Evolutionary conservation across 306 rosid species (phyloP).

Genomic region (Boehmeria nivea): DNA sequence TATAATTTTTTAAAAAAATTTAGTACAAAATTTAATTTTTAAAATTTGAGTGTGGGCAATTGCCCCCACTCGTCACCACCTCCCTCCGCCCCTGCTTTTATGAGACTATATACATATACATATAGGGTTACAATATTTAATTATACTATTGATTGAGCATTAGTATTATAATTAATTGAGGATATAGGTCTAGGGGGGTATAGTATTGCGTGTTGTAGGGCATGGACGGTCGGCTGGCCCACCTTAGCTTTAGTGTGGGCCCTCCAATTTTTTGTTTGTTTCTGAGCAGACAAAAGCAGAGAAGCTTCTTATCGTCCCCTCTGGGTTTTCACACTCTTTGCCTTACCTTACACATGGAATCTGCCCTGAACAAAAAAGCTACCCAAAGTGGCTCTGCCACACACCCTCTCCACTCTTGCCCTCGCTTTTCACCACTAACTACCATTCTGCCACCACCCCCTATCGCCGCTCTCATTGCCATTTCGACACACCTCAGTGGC

Average conservation of each 20-base stretch:
- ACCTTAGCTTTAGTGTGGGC: slow-evolving; percentile 39
- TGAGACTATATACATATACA: too few species aligned
- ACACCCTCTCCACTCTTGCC: slow-evolving; percentile 16
- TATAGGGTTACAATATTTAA: too few species aligned
- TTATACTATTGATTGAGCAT: too few species aligned
- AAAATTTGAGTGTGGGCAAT: too few species aligned
- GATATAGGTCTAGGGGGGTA: slow-evolving; percentile 9
- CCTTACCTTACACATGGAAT: slow-evolving; percentile 59
- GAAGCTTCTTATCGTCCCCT: slow-evolving; percentile 85
- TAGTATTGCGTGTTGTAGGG: slow-evolving; percentile 69
- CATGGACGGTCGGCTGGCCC: slow-evolving; percentile 52
- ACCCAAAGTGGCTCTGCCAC: slow-evolving; percentile 10
- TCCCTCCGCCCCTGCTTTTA: too few species aligned
- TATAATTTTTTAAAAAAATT: too few species aligned
- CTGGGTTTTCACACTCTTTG: slow-evolving; percentile 38
- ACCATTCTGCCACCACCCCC: background rate
- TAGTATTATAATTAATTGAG: background rate
- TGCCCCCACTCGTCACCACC: too few species aligned
- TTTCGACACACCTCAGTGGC: background rate
- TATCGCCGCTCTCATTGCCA: background rate
- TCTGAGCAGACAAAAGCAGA: slow-evolving; percentile 98
- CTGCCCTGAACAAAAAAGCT: slow-evolving; percentile 64
- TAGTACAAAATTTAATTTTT: too few species aligned
- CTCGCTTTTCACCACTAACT: background rate
- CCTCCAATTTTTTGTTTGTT: slow-evolving; percentile 67